Conservation (phyloP, 495 filamentous ascomycete genomes). For the Trichocladium antarcticum region DNA sequence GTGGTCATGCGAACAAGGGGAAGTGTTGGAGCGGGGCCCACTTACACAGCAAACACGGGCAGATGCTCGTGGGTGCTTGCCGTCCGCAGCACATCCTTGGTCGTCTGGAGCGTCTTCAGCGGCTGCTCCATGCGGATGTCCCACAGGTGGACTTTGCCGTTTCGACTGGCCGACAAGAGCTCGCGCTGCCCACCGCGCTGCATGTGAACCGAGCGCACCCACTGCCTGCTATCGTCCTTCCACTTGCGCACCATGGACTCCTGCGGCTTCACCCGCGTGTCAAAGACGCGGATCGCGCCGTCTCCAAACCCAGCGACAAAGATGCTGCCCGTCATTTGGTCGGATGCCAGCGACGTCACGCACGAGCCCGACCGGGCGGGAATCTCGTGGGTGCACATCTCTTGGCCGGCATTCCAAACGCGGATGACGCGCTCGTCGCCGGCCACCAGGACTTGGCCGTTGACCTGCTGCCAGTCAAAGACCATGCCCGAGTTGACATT, state of each 20-base stretch:
- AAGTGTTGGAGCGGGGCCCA: no score
- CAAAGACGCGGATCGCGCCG: conserved; percentile 90
- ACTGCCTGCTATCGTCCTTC: conserved; percentile 76
- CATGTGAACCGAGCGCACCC: conserved; percentile 94
- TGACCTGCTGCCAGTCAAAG: conserved; percentile 98
- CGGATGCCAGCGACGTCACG: conserved; percentile 88
- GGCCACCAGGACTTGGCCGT: conserved; percentile 83
- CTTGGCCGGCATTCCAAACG: conserved; percentile 88
- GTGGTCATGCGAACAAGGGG: no score
- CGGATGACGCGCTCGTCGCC: conserved; percentile 92
- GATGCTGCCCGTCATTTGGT: conserved; percentile 92
- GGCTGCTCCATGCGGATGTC: conserved; percentile 78
- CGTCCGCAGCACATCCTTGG: conserved; percentile 67
- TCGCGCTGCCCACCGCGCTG: conserved; percentile 90
- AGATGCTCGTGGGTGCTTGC: conserved; percentile 93
- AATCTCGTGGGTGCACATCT: conserved; percentile 89
- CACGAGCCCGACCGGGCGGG: conserved; percentile 91
- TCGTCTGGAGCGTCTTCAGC: conserved; percentile 60
- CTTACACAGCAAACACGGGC: conserved; percentile 91
- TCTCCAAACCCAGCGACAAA: conserved; percentile 96
- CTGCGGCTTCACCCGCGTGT: conserved; percentile 68
- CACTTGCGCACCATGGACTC: conserved; percentile 88
- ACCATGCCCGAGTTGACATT: conserved; percentile 90
- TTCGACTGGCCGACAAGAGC: conserved; percentile 72
- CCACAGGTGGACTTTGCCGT: conserved; percentile 92